Evolutionary conservation across 2,329 filamentous ascomycete genomes (phyloP).

Genomic region (Botrytis hyacinthi): DNA sequence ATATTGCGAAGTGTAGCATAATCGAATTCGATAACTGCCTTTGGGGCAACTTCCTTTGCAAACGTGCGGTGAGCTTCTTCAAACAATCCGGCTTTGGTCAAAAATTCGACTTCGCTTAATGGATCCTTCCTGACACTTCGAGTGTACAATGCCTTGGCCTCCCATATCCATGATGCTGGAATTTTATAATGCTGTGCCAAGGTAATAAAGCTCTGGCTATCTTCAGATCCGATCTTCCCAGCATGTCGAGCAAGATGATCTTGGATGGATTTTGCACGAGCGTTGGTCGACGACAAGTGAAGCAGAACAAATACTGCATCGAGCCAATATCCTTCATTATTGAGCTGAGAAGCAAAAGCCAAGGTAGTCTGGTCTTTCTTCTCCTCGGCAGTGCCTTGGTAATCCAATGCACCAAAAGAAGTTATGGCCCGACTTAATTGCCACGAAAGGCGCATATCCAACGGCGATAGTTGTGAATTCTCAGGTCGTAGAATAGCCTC

Average conservation of each 20-base stretch:
- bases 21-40: slow-evolving; percentile 77
- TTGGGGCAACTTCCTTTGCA: slow-evolving; percentile 74
- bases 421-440: slow-evolving; percentile 71
- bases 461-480: slow-evolving; percentile 70
- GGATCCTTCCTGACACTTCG: slow-evolving; percentile 69
- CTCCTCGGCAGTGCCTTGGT: slow-evolving; percentile 51
- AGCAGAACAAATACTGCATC: slow-evolving; percentile 75
- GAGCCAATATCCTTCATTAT: slow-evolving; percentile 63
- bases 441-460: slow-evolving; percentile 78
- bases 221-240: slow-evolving; percentile 59
- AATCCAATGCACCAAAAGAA: slow-evolving; percentile 50
- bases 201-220: slow-evolving; percentile 54
- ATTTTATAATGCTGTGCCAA: slow-evolving; percentile 67
- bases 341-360: slow-evolving; percentile 63
- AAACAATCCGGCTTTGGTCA: slow-evolving; percentile 74
- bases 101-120: slow-evolving; percentile 70
- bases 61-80: slow-evolving; percentile 83
- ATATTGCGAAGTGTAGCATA: slow-evolving; percentile 67
- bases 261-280: slow-evolving; percentile 66
- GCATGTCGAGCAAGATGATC: slow-evolving; percentile 74
- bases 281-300: slow-evolving; percentile 63
- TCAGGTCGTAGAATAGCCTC: slow-evolving; percentile 73
- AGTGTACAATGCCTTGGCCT: slow-evolving; percentile 80
- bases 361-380: slow-evolving; percentile 66
- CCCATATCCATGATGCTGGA: slow-evolving; percentile 77